These are phyloP conservation scores for Apiospora kogelbergensis DNA, from an alignment of 2,329 filamentous ascomycete genomes.

Conservation along the genomic window DNA sequence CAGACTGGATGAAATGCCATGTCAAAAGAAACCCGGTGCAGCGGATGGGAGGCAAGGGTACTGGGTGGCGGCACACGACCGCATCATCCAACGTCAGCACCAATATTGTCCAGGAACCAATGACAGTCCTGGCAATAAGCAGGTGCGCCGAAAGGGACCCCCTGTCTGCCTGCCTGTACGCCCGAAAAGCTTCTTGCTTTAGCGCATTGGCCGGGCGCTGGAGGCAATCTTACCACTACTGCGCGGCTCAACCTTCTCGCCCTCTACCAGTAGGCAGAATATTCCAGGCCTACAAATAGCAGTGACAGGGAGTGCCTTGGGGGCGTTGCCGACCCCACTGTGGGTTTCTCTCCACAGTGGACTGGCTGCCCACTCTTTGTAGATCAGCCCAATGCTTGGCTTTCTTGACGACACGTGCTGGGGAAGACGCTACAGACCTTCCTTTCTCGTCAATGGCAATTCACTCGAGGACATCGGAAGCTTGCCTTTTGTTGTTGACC, in stretches of 20 bases:
- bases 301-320: neutral
- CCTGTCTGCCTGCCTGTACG: no score
- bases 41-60: neutral
- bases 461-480: neutral
- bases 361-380: neutral
- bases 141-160: neutral
- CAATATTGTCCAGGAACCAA: neutral
- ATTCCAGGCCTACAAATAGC: neutral
- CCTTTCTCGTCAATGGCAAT: neutral
- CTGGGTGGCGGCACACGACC: neutral
- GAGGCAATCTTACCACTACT: neutral
- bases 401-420: neutral
- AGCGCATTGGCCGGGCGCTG: neutral
- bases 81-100: neutral
- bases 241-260: neutral
- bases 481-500: neutral
- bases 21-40: neutral
- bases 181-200: conserved; percentile 4
- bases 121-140: neutral
- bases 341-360: neutral
- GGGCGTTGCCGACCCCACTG: neutral
- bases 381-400: conserved; percentile 9
- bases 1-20: neutral
- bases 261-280: neutral
- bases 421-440: neutral